These are phyloP conservation scores for Capronia coronata DNA, from an alignment of 2,329 filamentous ascomycete genomes.

Conservation along the genomic window DNA sequence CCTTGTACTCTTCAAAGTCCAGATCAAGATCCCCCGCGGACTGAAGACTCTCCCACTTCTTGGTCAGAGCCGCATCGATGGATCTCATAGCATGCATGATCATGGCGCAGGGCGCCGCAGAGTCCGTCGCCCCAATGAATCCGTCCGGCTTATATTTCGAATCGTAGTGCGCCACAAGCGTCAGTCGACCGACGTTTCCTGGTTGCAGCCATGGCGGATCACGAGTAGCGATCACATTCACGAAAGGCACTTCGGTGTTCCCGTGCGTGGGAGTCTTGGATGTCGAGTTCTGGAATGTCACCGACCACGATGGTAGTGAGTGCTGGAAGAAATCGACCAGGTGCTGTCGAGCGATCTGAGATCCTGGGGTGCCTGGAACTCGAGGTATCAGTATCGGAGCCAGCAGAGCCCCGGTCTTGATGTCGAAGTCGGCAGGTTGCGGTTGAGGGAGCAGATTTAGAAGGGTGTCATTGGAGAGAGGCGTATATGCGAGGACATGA, in stretches of 20 bases:
- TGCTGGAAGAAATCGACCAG: conserved; percentile 74
- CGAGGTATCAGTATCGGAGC: conserved; percentile 81
- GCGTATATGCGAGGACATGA: conserved; percentile 44
- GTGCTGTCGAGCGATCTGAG: conserved; percentile 65
- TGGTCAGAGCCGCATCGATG: conserved; percentile 70
- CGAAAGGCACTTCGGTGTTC: conserved; percentile 67
- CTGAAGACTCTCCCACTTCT: conserved; percentile 72
- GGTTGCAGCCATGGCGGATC: conserved; percentile 74
- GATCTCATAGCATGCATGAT: conserved; percentile 77
- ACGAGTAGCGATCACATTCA: conserved; percentile 76
- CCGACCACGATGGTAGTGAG: conserved; percentile 68
- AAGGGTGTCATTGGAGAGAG: conserved; percentile 69
- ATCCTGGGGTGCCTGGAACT: conserved; percentile 79
- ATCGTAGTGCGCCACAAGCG: conserved; percentile 91
- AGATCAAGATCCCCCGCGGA: conserved; percentile 45
- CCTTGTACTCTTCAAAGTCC: conserved; percentile 65
- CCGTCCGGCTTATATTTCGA: conserved; percentile 71
- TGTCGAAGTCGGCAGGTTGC: conserved; percentile 65
- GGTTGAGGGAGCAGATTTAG: conserved; percentile 60
- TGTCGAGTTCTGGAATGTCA: conserved; percentile 86
- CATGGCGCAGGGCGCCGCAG: conserved; percentile 89
- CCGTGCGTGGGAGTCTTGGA: conserved; percentile 71
- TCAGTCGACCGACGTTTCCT: conserved; percentile 73
- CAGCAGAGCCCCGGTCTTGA: conserved; percentile 66
- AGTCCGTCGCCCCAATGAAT: conserved; percentile 91